phyloP scores from a whole-genome alignment of 768 basidiomycete species.

The Suillus subalutaceus region DNA sequence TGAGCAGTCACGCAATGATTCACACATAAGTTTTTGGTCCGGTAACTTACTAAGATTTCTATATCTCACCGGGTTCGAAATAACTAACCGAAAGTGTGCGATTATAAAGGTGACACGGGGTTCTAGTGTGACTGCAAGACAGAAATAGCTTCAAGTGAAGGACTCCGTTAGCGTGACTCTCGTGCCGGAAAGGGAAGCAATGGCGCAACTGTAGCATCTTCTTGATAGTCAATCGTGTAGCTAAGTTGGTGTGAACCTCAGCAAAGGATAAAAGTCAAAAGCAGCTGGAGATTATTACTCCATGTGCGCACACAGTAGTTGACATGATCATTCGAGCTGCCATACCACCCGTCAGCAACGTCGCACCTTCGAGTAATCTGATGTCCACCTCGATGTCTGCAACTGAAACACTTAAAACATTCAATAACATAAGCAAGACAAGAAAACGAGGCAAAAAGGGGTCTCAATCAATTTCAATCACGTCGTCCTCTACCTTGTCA shows the following conservation, averaged over 20 bases:
- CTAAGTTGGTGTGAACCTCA: neutral
- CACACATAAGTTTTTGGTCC: neutral
- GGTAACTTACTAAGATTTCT: neutral
- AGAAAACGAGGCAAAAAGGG: constrained; percentile 4
- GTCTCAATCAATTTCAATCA: constrained; percentile 58
- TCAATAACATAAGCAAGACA: constrained; percentile 12
- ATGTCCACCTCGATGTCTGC: neutral
- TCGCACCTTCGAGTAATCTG: neutral
- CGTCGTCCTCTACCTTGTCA: constrained; percentile 55
- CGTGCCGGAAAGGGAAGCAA: neutral
- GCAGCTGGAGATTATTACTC: neutral
- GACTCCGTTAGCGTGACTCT: neutral
- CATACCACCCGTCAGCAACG: neutral
- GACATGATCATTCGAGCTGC: neutral
- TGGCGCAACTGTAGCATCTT: neutral
- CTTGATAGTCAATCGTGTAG: neutral
- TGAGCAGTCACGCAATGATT: neutral
- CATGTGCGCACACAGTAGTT: neutral
- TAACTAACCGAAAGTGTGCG: neutral
- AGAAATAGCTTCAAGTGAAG: neutral
- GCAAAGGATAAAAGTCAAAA: neutral
- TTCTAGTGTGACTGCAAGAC: neutral
- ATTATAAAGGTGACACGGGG: too few relatives aligned
- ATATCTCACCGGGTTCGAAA: neutral
- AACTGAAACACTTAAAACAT: neutral